These are phyloP conservation scores for Agrocybe praecox DNA, from an alignment of 768 basidiomycete species.

Conservation along the genomic window DNA sequence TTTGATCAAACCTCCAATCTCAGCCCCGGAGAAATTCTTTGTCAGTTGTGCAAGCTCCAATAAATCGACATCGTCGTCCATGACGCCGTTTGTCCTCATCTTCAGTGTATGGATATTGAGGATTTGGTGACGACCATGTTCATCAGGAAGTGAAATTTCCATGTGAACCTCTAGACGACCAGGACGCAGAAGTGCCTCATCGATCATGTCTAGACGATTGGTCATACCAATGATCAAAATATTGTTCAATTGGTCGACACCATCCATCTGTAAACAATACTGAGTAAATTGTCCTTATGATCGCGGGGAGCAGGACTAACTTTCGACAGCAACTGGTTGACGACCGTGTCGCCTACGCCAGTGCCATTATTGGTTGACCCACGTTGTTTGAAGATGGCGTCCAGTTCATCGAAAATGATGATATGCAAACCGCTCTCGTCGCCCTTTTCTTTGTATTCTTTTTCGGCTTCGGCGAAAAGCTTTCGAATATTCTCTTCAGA, in stretches of 20 bases:
- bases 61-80: conserved; percentile 86
- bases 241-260: conserved; percentile 98
- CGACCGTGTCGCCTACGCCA: conserved; percentile 98
- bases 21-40: conserved; percentile 98
- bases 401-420: conserved; percentile 99
- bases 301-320: conserved; percentile 36
- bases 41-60: conserved; percentile 78
- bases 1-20: conserved; percentile 94
- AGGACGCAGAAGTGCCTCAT: conserved; percentile 95
- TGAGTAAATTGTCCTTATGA: background rate
- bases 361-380: conserved; percentile 90
- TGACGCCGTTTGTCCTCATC: conserved; percentile 90
- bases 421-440: conserved; percentile 98
- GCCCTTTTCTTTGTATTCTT: conserved; percentile 98
- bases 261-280: conserved; percentile 78
- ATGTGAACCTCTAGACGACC: conserved; percentile 99
- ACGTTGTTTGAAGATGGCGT: conserved; percentile 98
- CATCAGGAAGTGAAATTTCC: conserved; percentile 98
- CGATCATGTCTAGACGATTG: conserved; percentile 97
- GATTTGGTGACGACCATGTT: conserved; percentile 89
- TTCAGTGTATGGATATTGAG: conserved; percentile 93
- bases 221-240: conserved; percentile 99
- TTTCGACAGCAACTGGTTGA: conserved; percentile 98
- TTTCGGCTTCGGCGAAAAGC: conserved; percentile 97
- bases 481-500: conserved; percentile 98